Evolutionary conservation across 1,139 yeast genomes (phyloP), one percentile per base, ranked within the genome.

Genomic region (Geotrichum reessii): DNA sequence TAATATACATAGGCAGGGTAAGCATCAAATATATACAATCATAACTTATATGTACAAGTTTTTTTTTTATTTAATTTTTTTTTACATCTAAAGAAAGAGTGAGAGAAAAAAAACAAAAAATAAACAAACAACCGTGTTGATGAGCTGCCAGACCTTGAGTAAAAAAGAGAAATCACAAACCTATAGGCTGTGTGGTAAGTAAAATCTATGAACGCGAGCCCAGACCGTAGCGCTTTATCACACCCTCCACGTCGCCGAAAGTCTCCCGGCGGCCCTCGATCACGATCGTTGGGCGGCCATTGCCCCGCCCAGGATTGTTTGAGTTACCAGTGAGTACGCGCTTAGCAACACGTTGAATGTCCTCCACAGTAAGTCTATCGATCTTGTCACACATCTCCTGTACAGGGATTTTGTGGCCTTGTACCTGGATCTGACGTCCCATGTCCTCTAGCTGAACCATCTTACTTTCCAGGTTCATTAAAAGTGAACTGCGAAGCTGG

Each of bases 381-480:
- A 93, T 91, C 67, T 85, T 85, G 11, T 74, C 76, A 60, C 93
- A 86, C 96, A 93, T 91, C 67, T 91, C 96, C 48, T 79, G 77
- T 8, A 91, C 86, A 14, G 89, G 83, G n/a, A 93, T 81, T 65
- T 88, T 81, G 65, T 81, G 81, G 50, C 90, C 91, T 69, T 87
- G 91, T 58, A 90, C 83, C 73, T 89, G 96, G 33, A 93, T 83
- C 73, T 93, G 99, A 72, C 99, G 83, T 12, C 99, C 99, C 73
- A 92, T 79, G 69, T 93, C 99, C 73, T 93, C 99, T 57, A 93
- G 77, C 67, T 88, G 92, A 19, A 95, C 96, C 78, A 93, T 81
- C 71, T 87, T 90, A 65, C 95, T 85, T 72, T 93, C 99, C 53
- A 92, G 80, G 69, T 92, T 93, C 97, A 93, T 93, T 69, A 93